These are phyloP conservation scores for Aspergillus uvarum DNA, from an alignment of 2,329 filamentous ascomycete genomes.

Conservation along the genomic window DNA sequence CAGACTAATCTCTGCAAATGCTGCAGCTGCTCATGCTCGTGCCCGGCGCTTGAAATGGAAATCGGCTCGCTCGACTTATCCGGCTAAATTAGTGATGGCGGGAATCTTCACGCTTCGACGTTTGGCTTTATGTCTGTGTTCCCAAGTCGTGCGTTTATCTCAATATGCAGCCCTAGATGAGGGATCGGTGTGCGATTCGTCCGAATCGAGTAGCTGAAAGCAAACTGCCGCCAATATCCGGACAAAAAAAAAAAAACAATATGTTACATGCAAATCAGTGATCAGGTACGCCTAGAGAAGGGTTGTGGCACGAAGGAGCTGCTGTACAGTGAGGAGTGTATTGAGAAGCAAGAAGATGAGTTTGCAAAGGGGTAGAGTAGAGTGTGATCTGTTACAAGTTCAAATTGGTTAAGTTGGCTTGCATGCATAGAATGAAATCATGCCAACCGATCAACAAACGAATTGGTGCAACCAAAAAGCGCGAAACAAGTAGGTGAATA, in stretches of 20 bases:
- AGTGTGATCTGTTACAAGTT: neutral
- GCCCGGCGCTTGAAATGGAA: slow-evolving; percentile 24
- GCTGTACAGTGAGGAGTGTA: slow-evolving; percentile 14
- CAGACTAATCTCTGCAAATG: slow-evolving; percentile 24
- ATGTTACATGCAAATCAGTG: slow-evolving; percentile 19
- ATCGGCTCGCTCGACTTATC: neutral
- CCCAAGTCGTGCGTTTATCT: neutral
- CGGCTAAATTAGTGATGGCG: neutral
- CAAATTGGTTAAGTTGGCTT: neutral
- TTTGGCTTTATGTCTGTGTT: neutral
- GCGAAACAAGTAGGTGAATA: neutral
- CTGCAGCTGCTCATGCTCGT: slow-evolving; percentile 30
- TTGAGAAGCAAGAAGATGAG: slow-evolving; percentile 3
- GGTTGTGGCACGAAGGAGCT: neutral
- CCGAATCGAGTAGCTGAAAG: slow-evolving; percentile 3
- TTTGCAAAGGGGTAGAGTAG: neutral
- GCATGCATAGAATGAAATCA: slow-evolving; percentile 6
- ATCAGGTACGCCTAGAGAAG: neutral
- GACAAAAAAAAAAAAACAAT: slow-evolving; percentile 4
- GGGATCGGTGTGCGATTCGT: neutral
- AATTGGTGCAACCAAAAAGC: slow-evolving; percentile 3
- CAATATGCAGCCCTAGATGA: neutral
- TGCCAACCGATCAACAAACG: slow-evolving; percentile 16
- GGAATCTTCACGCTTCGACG: neutral
- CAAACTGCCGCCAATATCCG: slow-evolving; percentile 15